Base-by-base conservation (phyloP, 352 stramenopile species). In the Saprolegnia diclina region DNA sequence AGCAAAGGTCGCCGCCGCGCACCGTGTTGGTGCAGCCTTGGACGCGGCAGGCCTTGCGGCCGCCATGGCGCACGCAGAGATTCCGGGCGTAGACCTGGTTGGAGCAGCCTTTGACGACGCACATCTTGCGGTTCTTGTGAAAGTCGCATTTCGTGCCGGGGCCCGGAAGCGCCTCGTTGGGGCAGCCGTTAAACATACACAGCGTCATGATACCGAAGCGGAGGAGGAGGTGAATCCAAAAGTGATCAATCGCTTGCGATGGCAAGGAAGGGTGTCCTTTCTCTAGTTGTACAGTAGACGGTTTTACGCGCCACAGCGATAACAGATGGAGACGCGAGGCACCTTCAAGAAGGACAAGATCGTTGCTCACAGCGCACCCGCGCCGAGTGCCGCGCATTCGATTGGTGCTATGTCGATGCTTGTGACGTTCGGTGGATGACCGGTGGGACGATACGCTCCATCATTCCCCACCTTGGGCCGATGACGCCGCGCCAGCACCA, bases 61-160 rank as follows among this genome's bases (percentile, higher is more conserved):
- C 63, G 50, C 63, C 63, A 22, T 69, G 63, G 35, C 63, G 63
- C 29, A 52, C 63, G 26, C 63, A 69, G 1, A 69, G 24, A 14
- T 61, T 59, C 18, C 54, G 44, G 4, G 63, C 53, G n/a, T 61
- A 52, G n/a, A 69, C 63, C n/a, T 69, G 63, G 38, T 69, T 69
- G 48, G 53, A 40, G 63, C 63, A 69, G 53, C 35, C 63, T 14
- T 52, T 4, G 50, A 61, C 53, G 18, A 9, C 62, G 37, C 63
- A 69, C 22, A 61, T 52, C 38, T 52, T 24, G 29, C 63, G 63
- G 32, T 69, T 69, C 63, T 69, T 69, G 38, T 69, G 63, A 29
- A 69, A 69, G 6, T 24, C 53, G 42, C 63, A 69, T 18, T 67
- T 67, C 42, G 32, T 37, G 26, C 18, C 40, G 9, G 4, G 21